phyloP scores from a whole-genome alignment of 169 alveolate species.

The Babesia sp. region DNA sequence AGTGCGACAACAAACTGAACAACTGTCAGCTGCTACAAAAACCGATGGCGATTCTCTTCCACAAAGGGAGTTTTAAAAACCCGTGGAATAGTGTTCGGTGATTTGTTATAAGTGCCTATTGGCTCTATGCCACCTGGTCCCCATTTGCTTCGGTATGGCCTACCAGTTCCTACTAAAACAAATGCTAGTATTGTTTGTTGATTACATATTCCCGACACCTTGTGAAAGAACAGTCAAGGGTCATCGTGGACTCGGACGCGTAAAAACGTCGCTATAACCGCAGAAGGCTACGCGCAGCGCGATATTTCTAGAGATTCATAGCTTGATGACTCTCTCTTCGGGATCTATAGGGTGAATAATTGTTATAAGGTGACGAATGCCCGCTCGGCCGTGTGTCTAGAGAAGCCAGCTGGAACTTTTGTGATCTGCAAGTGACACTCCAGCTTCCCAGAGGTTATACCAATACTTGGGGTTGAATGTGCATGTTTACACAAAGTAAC shows the following conservation, averaged over 20 bases:
- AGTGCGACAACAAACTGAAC: background rate
- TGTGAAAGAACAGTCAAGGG: too few relatives aligned
- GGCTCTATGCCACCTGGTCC: background rate
- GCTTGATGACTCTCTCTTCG: background rate
- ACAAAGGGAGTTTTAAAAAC: background rate
- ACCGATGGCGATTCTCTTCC: background rate
- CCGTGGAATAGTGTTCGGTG: background rate
- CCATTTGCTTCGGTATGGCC: background rate
- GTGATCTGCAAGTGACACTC: slow-evolving; percentile 11
- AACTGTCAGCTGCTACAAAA: background rate
- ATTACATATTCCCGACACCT: too few relatives aligned
- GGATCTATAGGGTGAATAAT: background rate
- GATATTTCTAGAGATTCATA: background rate
- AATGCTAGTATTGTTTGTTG: too few relatives aligned
- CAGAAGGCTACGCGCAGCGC: background rate
- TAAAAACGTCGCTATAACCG: background rate
- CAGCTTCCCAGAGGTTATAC: background rate
- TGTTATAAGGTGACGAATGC: background rate
- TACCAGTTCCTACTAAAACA: too few relatives aligned
- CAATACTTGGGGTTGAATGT: background rate
- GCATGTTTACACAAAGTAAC: background rate
- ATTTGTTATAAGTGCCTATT: background rate
- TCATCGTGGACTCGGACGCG: too few relatives aligned
- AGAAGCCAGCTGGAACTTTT: slow-evolving; percentile 4
- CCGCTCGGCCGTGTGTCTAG: background rate